Evolutionary conservation across 2,329 filamentous ascomycete species (phyloP), one percentile per base, ranked within the genome.

Genomic region (Zymoseptoria crescenta): DNA sequence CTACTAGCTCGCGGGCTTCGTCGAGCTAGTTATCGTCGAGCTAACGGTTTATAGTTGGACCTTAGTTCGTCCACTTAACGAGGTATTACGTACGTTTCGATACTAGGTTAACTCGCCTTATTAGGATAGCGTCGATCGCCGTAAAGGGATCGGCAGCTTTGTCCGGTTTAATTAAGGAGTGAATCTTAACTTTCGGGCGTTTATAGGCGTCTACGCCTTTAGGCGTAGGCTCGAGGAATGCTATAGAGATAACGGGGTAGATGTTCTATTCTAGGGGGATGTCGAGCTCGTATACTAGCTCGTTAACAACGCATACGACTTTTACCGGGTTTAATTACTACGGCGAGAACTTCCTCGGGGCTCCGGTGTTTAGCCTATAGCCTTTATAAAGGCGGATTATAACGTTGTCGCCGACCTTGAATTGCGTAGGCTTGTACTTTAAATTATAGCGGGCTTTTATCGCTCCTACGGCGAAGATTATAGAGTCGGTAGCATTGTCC

Each of bases 401-500:
- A 10, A 57, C 55, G 13, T 35, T 52, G 27, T 53, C 49, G 7
- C 55, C 35, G n/a, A 52, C 21, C 4, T 57, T 45, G 35, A 57
- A 57, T 16, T 8, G 19, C 4, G 24, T 45, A 20, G 6, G 49
- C 28, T 57, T 41, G 19, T 57, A 27, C 19, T 21, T 52, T 2
- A 3, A 20, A 48, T 57, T 49, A 49, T 57, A 57, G 9, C 49
- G 49, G 16, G 49, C 55, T 35, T 57, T 57, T 45, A 52, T 52
- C 8, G 9, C 20, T 8, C 21, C 27, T 24, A 35, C 48, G 2
- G 20, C 30, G 21, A 57, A 57, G 1, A 35, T 24, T 21, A 57
- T 27, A 29, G 49, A 49, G 7, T 57, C 29, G 6, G 45, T n/a
- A 4, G 49, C 28, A 19, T 57, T 19, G 20, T 53, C 28, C 3